These are phyloP conservation scores for Spraguea lophii DNA, from an alignment of 371 early-diverging fungal species.

Conservation along the genomic window DNA sequence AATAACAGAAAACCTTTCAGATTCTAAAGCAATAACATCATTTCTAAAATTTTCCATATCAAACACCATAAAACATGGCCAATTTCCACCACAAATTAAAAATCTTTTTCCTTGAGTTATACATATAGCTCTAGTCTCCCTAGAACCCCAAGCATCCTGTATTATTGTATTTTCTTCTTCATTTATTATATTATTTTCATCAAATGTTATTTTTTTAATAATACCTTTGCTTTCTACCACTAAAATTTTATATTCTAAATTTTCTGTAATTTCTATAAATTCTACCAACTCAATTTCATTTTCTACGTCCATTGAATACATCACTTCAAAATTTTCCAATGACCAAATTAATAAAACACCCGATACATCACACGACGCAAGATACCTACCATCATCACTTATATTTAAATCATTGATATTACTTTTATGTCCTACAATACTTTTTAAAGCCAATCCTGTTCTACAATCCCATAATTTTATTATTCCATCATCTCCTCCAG, in stretches of 20 bases:
- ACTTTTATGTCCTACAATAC: conserved; percentile 30
- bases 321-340: conserved; percentile 7
- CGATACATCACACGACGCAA: conserved; percentile 38
- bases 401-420: conserved; percentile 38
- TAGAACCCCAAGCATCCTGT: conserved; percentile 12
- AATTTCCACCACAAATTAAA: conserved; percentile 34
- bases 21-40: conserved; percentile 38
- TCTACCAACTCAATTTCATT: conserved; percentile 36
- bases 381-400: conserved; percentile 20
- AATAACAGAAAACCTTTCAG: conserved; percentile 24
- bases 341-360: conserved; percentile 33
- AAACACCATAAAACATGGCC: conserved; percentile 40
- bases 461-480: conserved; percentile 40
- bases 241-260: conserved; percentile 17
- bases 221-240: conserved; percentile 21
- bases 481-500: conserved; percentile 42
- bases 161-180: conserved; percentile 21
- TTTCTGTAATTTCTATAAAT: conserved; percentile 20
- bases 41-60: conserved; percentile 25
- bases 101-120: conserved; percentile 42
- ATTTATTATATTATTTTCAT: background rate
- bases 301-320: conserved; percentile 1
- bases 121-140: conserved; percentile 34
- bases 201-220: conserved; percentile 15
- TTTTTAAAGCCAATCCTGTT: conserved; percentile 18